These are phyloP conservation scores for Coniophora puteana DNA, from an alignment of 1,284 basidiomycete genomes.

Conservation along the genomic window DNA sequence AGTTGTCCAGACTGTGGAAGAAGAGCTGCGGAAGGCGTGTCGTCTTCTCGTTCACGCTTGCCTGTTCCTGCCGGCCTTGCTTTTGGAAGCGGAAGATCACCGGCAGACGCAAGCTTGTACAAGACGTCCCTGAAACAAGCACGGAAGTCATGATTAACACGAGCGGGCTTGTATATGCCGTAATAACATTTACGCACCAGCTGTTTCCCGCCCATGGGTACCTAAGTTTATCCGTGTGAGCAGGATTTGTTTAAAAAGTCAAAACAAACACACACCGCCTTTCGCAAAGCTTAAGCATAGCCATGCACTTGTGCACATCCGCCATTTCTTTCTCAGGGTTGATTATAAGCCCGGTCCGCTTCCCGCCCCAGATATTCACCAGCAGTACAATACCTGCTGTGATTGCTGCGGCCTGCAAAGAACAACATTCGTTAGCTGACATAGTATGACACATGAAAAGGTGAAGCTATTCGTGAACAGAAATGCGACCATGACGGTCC, in stretches of 20 bases:
- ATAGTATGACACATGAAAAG: background rate
- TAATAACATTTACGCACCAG: conserved; percentile 19
- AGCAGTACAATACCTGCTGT: conserved; percentile 50
- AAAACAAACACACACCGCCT: conserved; percentile 20
- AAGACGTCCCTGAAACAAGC: conserved; percentile 54
- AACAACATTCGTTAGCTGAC: conserved; percentile 10
- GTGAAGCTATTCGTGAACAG: too few species aligned
- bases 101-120: conserved; percentile 62
- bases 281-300: conserved; percentile 37
- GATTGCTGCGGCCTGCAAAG: conserved; percentile 33
- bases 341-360: conserved; percentile 42
- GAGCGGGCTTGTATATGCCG: background rate
- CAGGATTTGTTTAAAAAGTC: too few species aligned
- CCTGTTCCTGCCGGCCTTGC: conserved; percentile 42
- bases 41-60: conserved; percentile 64
- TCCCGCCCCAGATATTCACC: conserved; percentile 51
- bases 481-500: too few species aligned
- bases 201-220: conserved; percentile 23
- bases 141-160: background rate
- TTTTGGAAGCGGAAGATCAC: conserved; percentile 60
- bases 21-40: conserved; percentile 32
- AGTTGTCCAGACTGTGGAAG: conserved; percentile 5
- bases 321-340: conserved; percentile 53
- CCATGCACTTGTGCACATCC: conserved; percentile 63
- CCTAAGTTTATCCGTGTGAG: too few species aligned